Evolutionary conservation across 1,139 yeast genomes (phyloP).

Genomic region (Insectozyma bohioensis): DNA sequence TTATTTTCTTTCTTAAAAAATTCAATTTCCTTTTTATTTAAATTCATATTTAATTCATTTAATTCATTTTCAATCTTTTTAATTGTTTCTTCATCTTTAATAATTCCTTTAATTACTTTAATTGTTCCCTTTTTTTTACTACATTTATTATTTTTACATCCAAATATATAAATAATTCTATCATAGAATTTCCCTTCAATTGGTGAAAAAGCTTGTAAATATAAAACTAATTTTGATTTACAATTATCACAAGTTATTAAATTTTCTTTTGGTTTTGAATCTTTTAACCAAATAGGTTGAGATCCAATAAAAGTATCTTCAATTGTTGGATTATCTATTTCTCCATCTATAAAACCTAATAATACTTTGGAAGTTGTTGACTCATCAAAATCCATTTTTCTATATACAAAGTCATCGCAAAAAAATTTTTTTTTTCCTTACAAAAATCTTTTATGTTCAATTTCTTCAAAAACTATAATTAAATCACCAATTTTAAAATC

Average conservation of each 20-base stretch:
- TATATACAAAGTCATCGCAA: too few relatives aligned
- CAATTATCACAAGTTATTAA: slow-evolving; percentile 67
- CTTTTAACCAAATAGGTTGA: slow-evolving; percentile 57
- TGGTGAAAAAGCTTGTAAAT: slow-evolving; percentile 81
- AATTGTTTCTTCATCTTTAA: slow-evolving; percentile 54
- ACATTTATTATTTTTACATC: slow-evolving; percentile 65
- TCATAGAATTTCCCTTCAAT: slow-evolving; percentile 72
- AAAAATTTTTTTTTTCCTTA: slow-evolving; percentile 11
- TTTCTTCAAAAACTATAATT: slow-evolving; percentile 72
- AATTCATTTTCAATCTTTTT: slow-evolving; percentile 38
- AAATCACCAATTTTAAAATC: slow-evolving; percentile 74
- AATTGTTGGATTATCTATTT: slow-evolving; percentile 46
- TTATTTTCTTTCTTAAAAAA: slow-evolving; percentile 39
- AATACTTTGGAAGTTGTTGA: slow-evolving; percentile 31
- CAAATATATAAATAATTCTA: slow-evolving; percentile 76
- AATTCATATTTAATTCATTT: slow-evolving; percentile 36
- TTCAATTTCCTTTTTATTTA: slow-evolving; percentile 44
- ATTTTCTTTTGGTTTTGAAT: slow-evolving; percentile 54
- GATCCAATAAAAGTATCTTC: slow-evolving; percentile 86
- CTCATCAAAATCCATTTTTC: too few relatives aligned
- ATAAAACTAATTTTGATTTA: slow-evolving; percentile 56
- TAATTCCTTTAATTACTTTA: slow-evolving; percentile 72
- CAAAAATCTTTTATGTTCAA: slow-evolving; percentile 57
- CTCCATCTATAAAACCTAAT: slow-evolving; percentile 67
- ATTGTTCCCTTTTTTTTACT: slow-evolving; percentile 67